These are phyloP conservation scores for Lipomyces sp. DNA, from an alignment of 805 yeast genomes.

Conservation along the genomic window DNA sequence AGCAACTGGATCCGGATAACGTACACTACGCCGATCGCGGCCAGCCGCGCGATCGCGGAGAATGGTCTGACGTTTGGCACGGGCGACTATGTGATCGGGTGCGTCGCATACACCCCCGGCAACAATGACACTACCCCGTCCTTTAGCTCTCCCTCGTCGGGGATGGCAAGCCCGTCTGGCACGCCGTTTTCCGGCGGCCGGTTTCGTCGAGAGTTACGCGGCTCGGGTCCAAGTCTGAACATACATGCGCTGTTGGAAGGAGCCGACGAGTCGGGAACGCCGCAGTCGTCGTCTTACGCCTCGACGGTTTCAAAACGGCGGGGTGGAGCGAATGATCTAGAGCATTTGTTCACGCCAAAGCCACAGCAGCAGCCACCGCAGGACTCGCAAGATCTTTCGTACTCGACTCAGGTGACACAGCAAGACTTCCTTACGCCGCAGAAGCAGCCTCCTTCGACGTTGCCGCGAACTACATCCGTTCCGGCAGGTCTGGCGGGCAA, in stretches of 20 bases:
- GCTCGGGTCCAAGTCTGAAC: conserved; percentile 13
- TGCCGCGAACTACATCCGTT: conserved; percentile 24
- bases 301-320: not conserved
- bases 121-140: not conserved
- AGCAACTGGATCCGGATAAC: conserved; percentile 90
- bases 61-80: conserved; percentile 64
- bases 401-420: no score
- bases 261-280: not conserved
- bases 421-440: not conserved
- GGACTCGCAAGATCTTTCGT: not conserved
- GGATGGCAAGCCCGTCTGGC: conserved; percentile 1
- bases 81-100: conserved; percentile 49
- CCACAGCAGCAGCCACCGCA: not conserved
- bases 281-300: not conserved
- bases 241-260: conserved; percentile 9
- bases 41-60: conserved; percentile 79
- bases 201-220: not conserved
- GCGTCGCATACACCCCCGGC: conserved; percentile 54
- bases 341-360: conserved; percentile 3
- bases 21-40: conserved; percentile 69
- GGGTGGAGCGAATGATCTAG: no score
- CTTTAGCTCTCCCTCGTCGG: not conserved
- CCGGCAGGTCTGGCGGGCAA: conserved; percentile 13
- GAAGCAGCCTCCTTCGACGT: not conserved
- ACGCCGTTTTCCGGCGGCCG: conserved; percentile 3